Evolutionary conservation across 164 flowering plant genomes (phyloP).

Genomic region (Saururus chinensis): DNA sequence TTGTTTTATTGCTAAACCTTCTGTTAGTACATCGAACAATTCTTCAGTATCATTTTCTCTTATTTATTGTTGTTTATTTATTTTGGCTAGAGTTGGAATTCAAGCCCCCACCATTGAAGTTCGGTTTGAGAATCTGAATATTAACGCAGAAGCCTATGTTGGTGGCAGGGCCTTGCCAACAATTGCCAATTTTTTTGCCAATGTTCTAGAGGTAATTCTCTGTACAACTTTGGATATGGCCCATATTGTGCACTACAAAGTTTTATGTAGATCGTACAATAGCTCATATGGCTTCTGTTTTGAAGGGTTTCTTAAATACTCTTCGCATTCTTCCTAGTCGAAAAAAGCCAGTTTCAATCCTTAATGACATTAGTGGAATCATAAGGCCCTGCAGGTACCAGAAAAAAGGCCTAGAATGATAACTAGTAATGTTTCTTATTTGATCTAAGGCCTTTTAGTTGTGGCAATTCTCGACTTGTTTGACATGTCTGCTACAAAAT

Average conservation of each 20-base stretch:
- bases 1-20: neutral
- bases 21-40: neutral
- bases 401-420: neutral
- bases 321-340: conserved; percentile 9
- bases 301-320: conserved; percentile 3
- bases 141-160: conserved; percentile 59
- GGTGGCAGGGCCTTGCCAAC: conserved; percentile 78
- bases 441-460: neutral
- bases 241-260: too few species aligned
- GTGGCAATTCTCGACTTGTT: neutral
- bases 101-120: conserved; percentile 75
- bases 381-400: conserved; percentile 10
- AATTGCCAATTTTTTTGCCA: conserved; percentile 29
- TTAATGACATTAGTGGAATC: conserved; percentile 9
- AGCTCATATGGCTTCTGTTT: neutral
- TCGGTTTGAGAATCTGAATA: conserved; percentile 55
- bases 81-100: conserved; percentile 64
- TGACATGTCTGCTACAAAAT: neutral
- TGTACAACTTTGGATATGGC: too few species aligned
- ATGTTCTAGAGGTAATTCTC: conserved; percentile 6
- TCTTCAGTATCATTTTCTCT: neutral
- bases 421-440: too few species aligned
- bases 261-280: neutral
- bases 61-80: neutral
- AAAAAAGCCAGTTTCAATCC: neutral